Evolutionary conservation across 2,329 filamentous ascomycete species (phyloP).

Genomic region (Madurella mycetomatis): DNA sequence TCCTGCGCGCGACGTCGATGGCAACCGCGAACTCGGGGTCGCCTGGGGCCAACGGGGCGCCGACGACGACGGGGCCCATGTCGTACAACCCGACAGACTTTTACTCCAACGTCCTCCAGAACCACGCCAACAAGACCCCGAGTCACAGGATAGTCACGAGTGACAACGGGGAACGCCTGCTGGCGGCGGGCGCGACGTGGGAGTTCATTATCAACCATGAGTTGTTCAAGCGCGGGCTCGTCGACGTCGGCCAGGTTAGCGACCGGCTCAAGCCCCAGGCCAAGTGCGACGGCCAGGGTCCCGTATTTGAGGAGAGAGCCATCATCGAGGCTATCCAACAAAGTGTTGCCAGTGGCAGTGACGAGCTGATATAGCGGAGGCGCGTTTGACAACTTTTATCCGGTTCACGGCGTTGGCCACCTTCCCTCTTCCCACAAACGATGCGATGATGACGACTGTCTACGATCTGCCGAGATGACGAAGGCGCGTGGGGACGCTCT

Average conservation of each 20-base stretch:
- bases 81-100: conserved; percentile 69
- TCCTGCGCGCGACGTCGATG: conserved; percentile 72
- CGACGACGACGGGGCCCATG: conserved; percentile 62
- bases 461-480: not conserved
- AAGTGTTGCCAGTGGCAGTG: conserved; percentile 70
- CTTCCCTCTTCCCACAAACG: not conserved
- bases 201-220: conserved; percentile 81
- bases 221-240: conserved; percentile 67
- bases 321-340: conserved; percentile 72
- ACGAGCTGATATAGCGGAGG: conserved; percentile 57
- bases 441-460: not conserved
- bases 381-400: not conserved
- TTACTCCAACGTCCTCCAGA: conserved; percentile 58
- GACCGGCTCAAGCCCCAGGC: conserved; percentile 70
- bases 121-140: conserved; percentile 58
- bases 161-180: conserved; percentile 61
- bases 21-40: conserved; percentile 34
- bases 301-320: conserved; percentile 76
- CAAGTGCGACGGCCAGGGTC: conserved; percentile 80
- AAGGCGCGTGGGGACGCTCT: not conserved
- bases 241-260: conserved; percentile 78
- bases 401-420: not conserved
- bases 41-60: conserved; percentile 42
- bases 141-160: conserved; percentile 66
- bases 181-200: conserved; percentile 79